A percentile compares a stretch with the other conserved stretches of the same genome.
These are phyloP conservation scores for Colletotrichum eleusines DNA, from an alignment of 2,329 filamentous ascomycete genomes.

Conservation along the genomic window DNA sequence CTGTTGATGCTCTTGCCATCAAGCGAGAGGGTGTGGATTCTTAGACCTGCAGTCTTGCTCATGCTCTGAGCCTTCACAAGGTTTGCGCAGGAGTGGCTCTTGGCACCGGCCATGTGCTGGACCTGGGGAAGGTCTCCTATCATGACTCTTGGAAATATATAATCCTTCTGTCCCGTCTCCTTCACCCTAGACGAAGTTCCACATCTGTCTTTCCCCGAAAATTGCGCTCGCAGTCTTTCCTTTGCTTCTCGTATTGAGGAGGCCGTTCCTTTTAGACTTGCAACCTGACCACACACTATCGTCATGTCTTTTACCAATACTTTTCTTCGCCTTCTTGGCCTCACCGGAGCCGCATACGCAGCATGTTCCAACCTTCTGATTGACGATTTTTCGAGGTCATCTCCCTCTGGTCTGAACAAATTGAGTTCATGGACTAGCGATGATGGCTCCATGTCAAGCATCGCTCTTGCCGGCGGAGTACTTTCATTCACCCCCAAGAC, in stretches of 20 bases:
- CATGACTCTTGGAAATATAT: neutral
- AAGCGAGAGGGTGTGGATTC: neutral
- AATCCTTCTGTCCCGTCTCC: neutral
- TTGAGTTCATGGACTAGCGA: conserved; percentile 56
- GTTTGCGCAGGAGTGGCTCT: neutral
- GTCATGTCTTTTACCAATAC: conserved; percentile 12
- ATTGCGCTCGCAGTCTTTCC: conserved; percentile 2
- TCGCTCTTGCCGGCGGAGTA: conserved; percentile 55
- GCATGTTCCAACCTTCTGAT: conserved; percentile 50
- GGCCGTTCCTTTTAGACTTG: conserved; percentile 5
- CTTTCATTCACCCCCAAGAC: conserved; percentile 62
- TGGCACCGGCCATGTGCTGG: neutral
- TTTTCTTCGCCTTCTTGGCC: conserved; percentile 21
- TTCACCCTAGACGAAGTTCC: neutral
- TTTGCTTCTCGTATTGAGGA: conserved; percentile 5
- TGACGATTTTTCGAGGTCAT: conserved; percentile 51
- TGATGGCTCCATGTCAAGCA: conserved; percentile 60
- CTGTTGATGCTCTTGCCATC: neutral
- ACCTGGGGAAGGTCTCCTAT: neutral
- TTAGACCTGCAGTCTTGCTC: neutral
- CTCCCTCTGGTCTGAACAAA: conserved; percentile 48
- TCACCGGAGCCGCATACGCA: conserved; percentile 40
- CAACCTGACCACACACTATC: neutral
- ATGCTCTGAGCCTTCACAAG: neutral
- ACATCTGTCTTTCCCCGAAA: neutral